Base-by-base conservation (phyloP, 192 early-diverging fungal genomes). In the Backusella macrospora region DNA sequence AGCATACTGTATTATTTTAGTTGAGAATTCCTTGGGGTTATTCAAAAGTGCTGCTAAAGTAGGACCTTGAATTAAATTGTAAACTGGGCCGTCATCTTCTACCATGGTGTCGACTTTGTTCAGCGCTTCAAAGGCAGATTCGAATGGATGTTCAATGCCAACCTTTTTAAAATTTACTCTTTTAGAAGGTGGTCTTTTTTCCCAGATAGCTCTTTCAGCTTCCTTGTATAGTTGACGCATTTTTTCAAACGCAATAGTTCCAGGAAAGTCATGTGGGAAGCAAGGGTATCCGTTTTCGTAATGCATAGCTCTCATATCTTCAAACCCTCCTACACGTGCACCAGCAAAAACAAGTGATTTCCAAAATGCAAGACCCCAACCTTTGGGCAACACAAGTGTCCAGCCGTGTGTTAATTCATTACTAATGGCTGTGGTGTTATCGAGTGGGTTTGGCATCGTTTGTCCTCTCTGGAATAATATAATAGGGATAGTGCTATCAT, bases 281-380 rank as follows among this genome's bases (percentile, higher is more conserved):
- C 83, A 87, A 0, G 93, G 84, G 47, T 89, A 77, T 0, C 90
- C 89, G 6, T 87, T 83, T 81, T 99, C 96, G 64, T 95, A 94
- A 63, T 90, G 87, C 46, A 93, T 74, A 48, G 84, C 85, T 47
- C 87, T 79, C 0, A 89, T 80, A 70, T 99, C 96, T 6, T 89
- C 77, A 38, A 93, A 75, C 0, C 96, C 96, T 38, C 89, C 91
- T 4, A 90, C 89, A 63, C 93, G 86, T 1, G 92, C 93, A 13
- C 97, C 97, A 2, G 93, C 93, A 85, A 95, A 97, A 18, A 92
- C 81, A 21, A 99, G 84, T 15, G 90, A 86, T 80, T 94, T 90
- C 96, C 95, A 98, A 72, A 99, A 89, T 10, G 88, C 73, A 84
- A 93, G 92, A 8, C 88, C 96, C 91, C 92, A 96, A 0, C 90